A percentile compares a stretch with the other conserved stretches of the same genome.
phyloP scores from a whole-genome alignment of 164 flowering plant genomes.

The Akebia trifoliata region DNA sequence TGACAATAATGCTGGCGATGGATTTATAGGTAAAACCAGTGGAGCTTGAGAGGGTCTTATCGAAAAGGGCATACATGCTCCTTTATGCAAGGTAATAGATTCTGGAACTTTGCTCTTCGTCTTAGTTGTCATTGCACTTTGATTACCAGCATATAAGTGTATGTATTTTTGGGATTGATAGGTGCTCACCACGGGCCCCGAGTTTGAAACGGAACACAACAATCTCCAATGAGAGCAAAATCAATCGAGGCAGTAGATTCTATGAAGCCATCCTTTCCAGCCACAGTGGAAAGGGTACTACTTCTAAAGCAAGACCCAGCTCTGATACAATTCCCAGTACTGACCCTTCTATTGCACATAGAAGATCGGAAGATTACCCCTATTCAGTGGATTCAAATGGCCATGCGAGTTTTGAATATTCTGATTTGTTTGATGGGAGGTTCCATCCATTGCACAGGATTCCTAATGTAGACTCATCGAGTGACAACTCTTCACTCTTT shows the following conservation, averaged over 20 bases:
- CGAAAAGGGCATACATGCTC: conserved; percentile 82
- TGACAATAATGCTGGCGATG: conserved; percentile 10
- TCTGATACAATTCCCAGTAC: conserved; percentile 4
- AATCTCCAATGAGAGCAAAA: conserved; percentile 23
- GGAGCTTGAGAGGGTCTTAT: conserved; percentile 64
- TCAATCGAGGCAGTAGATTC: conserved; percentile 11
- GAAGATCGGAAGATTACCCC: conserved; percentile 12
- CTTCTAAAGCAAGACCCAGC: conserved; percentile 17
- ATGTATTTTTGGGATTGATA: conserved; percentile 13
- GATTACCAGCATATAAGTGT: background rate
- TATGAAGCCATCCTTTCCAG: conserved; percentile 17
- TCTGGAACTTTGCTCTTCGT: background rate
- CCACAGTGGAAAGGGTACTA: conserved; percentile 16
- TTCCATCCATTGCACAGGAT: conserved; percentile 27
- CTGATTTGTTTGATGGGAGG: conserved; percentile 22
- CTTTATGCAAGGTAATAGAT: conserved; percentile 67
- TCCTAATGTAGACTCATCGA: conserved; percentile 55
- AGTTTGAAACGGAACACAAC: conserved; percentile 39
- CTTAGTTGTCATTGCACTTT: background rate
- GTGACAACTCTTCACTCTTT: conserved; percentile 70
- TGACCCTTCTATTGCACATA: conserved; percentile 4
- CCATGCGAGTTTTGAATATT: conserved; percentile 20
- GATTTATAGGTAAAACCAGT: conserved; percentile 59
- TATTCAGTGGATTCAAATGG: conserved; percentile 14
- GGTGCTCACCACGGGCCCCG: conserved; percentile 86